Percentiles rank a stretch among this genome's conserved stretches.
These are phyloP conservation scores for Lentinula lateritia DNA, from an alignment of 768 basidiomycete species.

Conservation along the genomic window DNA sequence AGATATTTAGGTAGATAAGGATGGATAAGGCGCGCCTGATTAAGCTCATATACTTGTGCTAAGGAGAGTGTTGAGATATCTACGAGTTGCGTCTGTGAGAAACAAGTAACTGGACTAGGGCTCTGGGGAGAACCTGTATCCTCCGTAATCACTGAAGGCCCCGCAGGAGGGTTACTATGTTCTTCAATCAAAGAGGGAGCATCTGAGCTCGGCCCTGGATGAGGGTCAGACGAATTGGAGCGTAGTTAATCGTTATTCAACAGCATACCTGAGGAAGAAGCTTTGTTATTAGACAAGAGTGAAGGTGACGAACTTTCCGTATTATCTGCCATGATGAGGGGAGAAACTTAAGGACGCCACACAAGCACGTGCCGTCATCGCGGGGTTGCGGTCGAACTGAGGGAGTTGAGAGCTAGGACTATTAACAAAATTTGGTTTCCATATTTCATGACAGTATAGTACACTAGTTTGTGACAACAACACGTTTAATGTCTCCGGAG, in stretches of 20 bases:
- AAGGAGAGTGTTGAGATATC: slow-evolving; percentile 26
- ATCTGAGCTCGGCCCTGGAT: background rate
- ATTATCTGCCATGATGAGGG: background rate
- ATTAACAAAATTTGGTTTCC: no score
- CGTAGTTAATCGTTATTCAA: no score
- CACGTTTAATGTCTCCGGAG: background rate
- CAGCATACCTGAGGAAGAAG: background rate
- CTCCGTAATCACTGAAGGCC: background rate
- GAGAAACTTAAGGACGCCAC: background rate
- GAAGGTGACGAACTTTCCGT: background rate
- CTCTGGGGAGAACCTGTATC: background rate
- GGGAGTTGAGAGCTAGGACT: no score
- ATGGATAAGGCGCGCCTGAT: slow-evolving; percentile 21
- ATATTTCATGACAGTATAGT: background rate
- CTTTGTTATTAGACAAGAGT: background rate
- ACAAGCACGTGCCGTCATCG: background rate
- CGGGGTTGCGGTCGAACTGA: no score
- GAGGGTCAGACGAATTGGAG: background rate
- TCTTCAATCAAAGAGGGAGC: background rate
- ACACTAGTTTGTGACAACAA: background rate
- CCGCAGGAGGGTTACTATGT: background rate
- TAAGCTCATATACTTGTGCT: slow-evolving; percentile 33
- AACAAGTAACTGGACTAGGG: background rate
- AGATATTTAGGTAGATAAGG: background rate
- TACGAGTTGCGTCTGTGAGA: slow-evolving; percentile 9